Evolutionary conservation across 371 early-diverging fungal genomes (phyloP).

Genomic region (Circinella minor): DNA sequence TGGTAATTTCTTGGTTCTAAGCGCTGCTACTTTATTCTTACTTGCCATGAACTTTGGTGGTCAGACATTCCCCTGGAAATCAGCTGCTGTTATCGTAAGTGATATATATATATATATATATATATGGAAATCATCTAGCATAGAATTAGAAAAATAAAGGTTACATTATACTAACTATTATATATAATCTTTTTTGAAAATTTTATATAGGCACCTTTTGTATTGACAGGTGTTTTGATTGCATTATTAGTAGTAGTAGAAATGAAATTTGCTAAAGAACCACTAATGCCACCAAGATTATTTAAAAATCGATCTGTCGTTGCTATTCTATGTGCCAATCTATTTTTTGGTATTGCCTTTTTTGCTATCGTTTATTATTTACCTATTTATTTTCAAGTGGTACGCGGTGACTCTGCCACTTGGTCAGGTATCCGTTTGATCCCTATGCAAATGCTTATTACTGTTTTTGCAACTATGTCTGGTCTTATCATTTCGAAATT

Average conservation of each 20-base stretch:
- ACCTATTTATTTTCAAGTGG: conserved; percentile 84
- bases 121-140: too few relatives aligned
- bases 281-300: conserved; percentile 60
- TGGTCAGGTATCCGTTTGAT: conserved; percentile 55
- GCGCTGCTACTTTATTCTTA: conserved; percentile 45
- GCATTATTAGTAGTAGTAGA: conserved; percentile 51
- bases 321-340: conserved; percentile 47
- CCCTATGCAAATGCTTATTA: conserved; percentile 55
- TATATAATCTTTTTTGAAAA: too few relatives aligned
- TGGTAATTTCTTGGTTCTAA: conserved; percentile 45
- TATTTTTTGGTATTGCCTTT: conserved; percentile 62
- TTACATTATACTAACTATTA: too few relatives aligned
- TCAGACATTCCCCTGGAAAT: conserved; percentile 63
- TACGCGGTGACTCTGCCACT: conserved; percentile 56
- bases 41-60: conserved; percentile 57
- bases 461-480: conserved; percentile 35
- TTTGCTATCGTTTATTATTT: conserved; percentile 60
- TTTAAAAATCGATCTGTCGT: conserved; percentile 56
- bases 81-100: conserved; percentile 59
- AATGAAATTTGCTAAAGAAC: conserved; percentile 54
- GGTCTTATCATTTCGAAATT: conserved; percentile 55
- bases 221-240: conserved; percentile 48
- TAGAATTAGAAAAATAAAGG: too few relatives aligned
- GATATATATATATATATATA: too few relatives aligned
- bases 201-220: conserved; percentile 39